Conservation (phyloP, 495 filamentous ascomycete species). For the Penicillium malachiteum region DNA sequence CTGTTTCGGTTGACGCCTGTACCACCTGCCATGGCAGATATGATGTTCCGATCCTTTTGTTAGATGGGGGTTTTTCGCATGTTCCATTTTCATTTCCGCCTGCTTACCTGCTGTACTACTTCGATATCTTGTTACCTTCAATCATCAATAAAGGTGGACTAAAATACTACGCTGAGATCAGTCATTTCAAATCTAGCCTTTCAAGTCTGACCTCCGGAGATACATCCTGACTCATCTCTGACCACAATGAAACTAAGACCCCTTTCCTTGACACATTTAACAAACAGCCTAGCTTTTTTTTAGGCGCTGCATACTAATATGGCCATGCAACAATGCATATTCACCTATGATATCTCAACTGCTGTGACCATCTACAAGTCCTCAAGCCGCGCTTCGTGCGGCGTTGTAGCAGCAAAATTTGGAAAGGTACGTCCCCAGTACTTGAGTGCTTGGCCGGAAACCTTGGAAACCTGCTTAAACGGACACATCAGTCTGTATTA, state of each 20-base stretch:
- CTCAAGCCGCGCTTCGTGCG: no score
- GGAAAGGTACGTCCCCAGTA: no score
- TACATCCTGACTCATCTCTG: neutral
- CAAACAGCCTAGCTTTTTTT: no score
- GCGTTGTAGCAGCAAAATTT: no score
- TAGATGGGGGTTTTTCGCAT: constrained; percentile 44
- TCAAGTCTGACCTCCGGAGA: no score
- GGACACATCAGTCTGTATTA: no score
- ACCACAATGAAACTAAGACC: neutral
- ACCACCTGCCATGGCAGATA: constrained; percentile 34
- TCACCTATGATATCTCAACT: no score
- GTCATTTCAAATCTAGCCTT: neutral
- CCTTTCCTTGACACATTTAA: neutral
- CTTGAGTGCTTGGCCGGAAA: no score
- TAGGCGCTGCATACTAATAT: no score
- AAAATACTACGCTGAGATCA: constrained; percentile 18
- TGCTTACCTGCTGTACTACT: constrained; percentile 37
- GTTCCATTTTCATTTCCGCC: constrained; percentile 27
- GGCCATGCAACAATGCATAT: no score
- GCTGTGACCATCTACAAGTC: neutral
- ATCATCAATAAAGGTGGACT: constrained; percentile 26
- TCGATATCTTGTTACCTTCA: constrained; percentile 27
- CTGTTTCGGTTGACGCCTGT: constrained; percentile 34
- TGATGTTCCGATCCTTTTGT: constrained; percentile 35
- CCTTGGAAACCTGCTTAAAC: no score